Evolutionary conservation across 2,329 filamentous ascomycete genomes (phyloP).

Genomic region (Leptographium lundbergii): DNA sequence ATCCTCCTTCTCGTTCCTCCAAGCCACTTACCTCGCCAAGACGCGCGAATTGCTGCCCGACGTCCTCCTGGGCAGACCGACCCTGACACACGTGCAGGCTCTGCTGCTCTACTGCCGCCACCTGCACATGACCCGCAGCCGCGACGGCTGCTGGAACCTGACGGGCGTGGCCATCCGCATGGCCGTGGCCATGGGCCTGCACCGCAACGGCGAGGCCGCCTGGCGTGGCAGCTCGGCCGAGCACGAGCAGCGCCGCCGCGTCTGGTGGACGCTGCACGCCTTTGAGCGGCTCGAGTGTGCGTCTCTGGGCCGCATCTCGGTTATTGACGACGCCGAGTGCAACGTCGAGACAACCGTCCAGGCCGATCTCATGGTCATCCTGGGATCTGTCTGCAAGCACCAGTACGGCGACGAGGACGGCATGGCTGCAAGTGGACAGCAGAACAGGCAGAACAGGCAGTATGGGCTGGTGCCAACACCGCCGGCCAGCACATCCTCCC

Average conservation of each 20-base stretch:
- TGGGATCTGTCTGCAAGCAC: conserved; percentile 17
- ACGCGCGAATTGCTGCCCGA: conserved; percentile 7
- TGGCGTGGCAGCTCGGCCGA: conserved; percentile 17
- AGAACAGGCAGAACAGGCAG: not conserved
- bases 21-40: conserved; percentile 8
- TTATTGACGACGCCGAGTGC: conserved; percentile 19
- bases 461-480: no score
- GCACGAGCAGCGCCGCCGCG: conserved; percentile 16
- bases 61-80: conserved; percentile 10
- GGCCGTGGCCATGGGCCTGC: conserved; percentile 12
- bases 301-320: conserved; percentile 18
- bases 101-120: conserved; percentile 13
- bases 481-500: no score
- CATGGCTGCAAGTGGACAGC: not conserved
- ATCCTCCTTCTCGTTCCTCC: no score
- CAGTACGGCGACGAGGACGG: conserved; percentile 12
- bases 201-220: conserved; percentile 7
- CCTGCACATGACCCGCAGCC: conserved; percentile 11
- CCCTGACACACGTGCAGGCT: conserved; percentile 11
- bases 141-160: conserved; percentile 13
- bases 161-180: conserved; percentile 11
- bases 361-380: conserved; percentile 14
- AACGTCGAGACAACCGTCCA: conserved; percentile 15
- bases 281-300: conserved; percentile 21
- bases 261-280: conserved; percentile 21